Conservation (phyloP, 2,329 filamentous ascomycete species). For the Arthrocladium fulminans region DNA sequence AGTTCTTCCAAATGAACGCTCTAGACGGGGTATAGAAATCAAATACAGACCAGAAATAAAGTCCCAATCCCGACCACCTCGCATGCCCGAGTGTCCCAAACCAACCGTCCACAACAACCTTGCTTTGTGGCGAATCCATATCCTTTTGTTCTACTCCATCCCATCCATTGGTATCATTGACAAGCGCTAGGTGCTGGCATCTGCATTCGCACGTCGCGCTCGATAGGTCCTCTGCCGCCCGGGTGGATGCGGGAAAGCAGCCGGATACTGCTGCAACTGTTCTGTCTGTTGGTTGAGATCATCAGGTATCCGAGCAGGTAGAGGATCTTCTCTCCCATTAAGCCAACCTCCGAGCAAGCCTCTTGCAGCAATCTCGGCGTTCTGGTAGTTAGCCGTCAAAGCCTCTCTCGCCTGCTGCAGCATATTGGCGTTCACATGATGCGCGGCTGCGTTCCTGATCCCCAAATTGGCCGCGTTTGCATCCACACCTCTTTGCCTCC, state of each 20-base stretch:
- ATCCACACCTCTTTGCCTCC: conserved; percentile 20
- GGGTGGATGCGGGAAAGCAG: background rate
- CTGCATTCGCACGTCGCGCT: background rate
- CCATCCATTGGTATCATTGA: too few relatives aligned
- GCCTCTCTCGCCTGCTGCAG: conserved; percentile 30
- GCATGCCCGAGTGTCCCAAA: background rate
- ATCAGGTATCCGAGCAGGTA: conserved; percentile 7
- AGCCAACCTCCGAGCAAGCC: conserved; percentile 20
- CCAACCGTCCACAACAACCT: background rate
- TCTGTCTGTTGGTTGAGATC: background rate
- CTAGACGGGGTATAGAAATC: background rate
- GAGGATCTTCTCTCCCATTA: conserved; percentile 19
- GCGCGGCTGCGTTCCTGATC: conserved; percentile 19
- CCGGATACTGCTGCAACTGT: conserved; percentile 1
- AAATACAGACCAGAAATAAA: background rate
- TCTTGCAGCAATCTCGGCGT: conserved; percentile 28
- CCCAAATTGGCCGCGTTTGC: conserved; percentile 8
- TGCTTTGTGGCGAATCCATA: too few relatives aligned
- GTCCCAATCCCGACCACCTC: background rate
- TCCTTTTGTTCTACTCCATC: too few relatives aligned
- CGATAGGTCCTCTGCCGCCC: background rate
- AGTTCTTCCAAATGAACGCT: background rate
- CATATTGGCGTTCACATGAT: conserved; percentile 55
- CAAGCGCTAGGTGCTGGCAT: too few relatives aligned
- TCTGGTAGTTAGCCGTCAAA: conserved; percentile 26